These are phyloP conservation scores for Anthostomella pinea DNA, from an alignment of 2,329 filamentous ascomycete species.

Conservation along the genomic window DNA sequence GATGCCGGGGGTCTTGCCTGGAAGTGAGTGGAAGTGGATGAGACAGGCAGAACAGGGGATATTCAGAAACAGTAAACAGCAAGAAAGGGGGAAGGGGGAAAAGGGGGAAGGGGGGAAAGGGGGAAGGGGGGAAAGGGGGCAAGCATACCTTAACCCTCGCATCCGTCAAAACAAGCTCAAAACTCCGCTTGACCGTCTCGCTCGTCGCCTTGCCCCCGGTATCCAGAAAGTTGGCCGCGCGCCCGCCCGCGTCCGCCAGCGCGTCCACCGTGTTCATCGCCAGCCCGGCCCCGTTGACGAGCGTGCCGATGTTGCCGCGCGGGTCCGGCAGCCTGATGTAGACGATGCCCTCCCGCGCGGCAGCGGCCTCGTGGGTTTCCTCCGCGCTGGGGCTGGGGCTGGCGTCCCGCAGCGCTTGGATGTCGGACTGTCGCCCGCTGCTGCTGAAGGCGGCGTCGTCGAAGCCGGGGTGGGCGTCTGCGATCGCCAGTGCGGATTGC, in stretches of 20 bases:
- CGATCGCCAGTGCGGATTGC: conserved; percentile 41
- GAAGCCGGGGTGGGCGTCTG: conserved; percentile 59
- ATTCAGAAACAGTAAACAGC: no score
- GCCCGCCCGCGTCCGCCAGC: conserved; percentile 63
- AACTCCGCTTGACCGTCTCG: conserved; percentile 74
- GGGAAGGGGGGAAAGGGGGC: not conserved
- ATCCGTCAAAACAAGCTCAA: conserved; percentile 71
- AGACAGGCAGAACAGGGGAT: not conserved
- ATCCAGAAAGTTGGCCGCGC: conserved; percentile 81
- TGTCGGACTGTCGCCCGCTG: conserved; percentile 56
- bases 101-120: not conserved
- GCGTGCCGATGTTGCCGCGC: conserved; percentile 66
- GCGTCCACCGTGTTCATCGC: conserved; percentile 91
- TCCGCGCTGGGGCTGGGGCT: conserved; percentile 45
- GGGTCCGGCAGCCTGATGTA: conserved; percentile 61
- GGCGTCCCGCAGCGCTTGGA: conserved; percentile 56
- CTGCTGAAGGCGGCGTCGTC: conserved; percentile 68
- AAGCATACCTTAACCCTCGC: conserved; percentile 66
- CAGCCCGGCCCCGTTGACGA: conserved; percentile 86
- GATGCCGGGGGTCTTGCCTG: no score
- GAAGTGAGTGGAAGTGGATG: no score
- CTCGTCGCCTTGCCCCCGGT: conserved; percentile 85
- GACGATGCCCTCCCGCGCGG: conserved; percentile 70
- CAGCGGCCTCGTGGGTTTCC: conserved; percentile 57
- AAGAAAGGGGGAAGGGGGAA: not conserved